These are phyloP conservation scores for Acidiella bohemica DNA, from an alignment of 495 filamentous ascomycete species.

Conservation along the genomic window DNA sequence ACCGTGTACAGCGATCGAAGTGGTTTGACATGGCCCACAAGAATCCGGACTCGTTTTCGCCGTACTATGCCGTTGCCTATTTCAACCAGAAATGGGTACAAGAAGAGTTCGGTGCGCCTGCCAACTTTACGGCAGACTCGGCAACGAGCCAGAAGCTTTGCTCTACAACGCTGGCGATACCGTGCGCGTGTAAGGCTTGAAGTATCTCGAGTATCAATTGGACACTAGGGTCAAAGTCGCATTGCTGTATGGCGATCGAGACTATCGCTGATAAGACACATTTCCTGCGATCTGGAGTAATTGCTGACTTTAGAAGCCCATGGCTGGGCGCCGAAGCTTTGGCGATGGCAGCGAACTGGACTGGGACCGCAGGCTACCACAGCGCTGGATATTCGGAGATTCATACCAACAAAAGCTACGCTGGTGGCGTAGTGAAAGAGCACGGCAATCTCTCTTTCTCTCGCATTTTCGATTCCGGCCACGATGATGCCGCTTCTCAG, in stretches of 20 bases:
- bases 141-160: conserved; percentile 21
- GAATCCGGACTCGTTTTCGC: conserved; percentile 12
- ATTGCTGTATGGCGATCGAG: conserved; percentile 27
- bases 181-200: conserved; percentile 11
- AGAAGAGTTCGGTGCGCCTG: conserved; percentile 24
- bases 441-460: conserved; percentile 23
- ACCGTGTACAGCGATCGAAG: not conserved
- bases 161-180: conserved; percentile 19
- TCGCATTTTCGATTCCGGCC: conserved; percentile 20
- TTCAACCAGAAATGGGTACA: conserved; percentile 23
- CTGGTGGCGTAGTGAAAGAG: conserved; percentile 20
- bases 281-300: no score
- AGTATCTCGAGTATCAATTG: conserved; percentile 36
- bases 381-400: conserved; percentile 17
- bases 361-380: not conserved
- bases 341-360: conserved; percentile 17
- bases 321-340: conserved; percentile 27
- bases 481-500: conserved; percentile 18
- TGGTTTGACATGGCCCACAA: conserved; percentile 21
- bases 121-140: conserved; percentile 27
- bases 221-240: conserved; percentile 33
- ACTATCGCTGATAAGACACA: no score
- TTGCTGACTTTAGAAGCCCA: no score
- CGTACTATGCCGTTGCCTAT: not conserved
- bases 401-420: conserved; percentile 8